Evolutionary conservation across 768 basidiomycete species (phyloP), one percentile per base, ranked within the genome.

Genomic region (Exsudoporus frostii): DNA sequence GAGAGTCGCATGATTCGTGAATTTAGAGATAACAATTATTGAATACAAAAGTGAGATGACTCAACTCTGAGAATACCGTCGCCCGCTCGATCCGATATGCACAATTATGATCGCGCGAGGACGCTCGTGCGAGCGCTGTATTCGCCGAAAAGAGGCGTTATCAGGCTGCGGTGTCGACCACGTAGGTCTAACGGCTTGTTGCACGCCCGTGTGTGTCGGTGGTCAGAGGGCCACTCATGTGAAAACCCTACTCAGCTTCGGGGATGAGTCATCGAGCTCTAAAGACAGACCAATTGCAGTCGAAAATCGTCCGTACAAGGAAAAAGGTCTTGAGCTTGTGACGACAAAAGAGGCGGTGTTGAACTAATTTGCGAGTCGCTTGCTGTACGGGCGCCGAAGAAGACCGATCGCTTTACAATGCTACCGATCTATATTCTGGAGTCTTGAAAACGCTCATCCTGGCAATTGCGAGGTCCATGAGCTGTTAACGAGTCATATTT

Each of bases 281-380:
- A 8, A 40, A 20, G 17, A 38, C 3, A 20, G n/a, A 34, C 15
- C 7, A 11, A 11, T 7, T 15, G 33, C 19, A 19, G 22, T 36
- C 20, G 29, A 7, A 17, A 27, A 8, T 27, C 17, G n/a, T 29
- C 27, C n/a, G 11, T 19, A 8, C 19, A 20, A 13, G 7, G 15
- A 1, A 27, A 25, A 7, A n/a, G 24, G 7, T 10, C 27, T 39
- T 29, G 48, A 11, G 8, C 25, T 36, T 34, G 32, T 29, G 22
- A 33, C 22, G n/a, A 43, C 17, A 6, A 37, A 25, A 2, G 38
- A 32, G 45, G 57, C 57, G 11, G 57, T 58, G 57, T 36, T 24
- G 45, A 43, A 53, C 17, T 1, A 6, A 34, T 42, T 33, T 33
- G n/a, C 5, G n/a, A n/a, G n/a, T 34, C 45, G 19, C 24, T 22